Evolutionary conservation across 345 rosid species (phyloP), one percentile per base, ranked within the genome.

Genomic region (Rhodamnia rubescens): DNA sequence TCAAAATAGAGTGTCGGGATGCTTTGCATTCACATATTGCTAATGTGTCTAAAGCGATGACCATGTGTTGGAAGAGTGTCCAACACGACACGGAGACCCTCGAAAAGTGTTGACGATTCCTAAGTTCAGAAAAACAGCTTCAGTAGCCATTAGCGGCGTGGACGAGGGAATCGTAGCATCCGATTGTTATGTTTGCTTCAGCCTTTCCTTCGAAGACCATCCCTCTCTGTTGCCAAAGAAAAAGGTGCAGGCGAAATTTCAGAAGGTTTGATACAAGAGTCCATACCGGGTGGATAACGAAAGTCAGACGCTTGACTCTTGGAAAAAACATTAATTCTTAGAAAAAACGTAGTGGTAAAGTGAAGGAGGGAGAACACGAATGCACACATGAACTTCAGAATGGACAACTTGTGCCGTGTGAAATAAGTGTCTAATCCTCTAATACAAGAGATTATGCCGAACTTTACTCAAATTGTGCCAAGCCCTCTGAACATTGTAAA

Each of bases 81-180:
- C 1, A 5, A 42, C 44, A 42, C 44, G 7, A 42, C 44, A 42
- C 44, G 44, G 1, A 42, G 7, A 42, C 44, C 44, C 44, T 36
- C 40, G 7, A 42, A 42, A 6, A 42, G 44, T 42, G 44, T 42
- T 5, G 44, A 42, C 4, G 4, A 3, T 42, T 42, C 7, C 44
- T 4, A 42, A 4, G 44, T 42, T 42, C 44, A 42, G 44, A 42
- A 42, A 42, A 40, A 75, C 90, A n/a, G 98, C 98, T 54, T 90
- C 95, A 2, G 85, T 92, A 1, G 32, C 96, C 64, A 92, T 89
- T 32, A 91, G 53, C 20, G 92, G 92, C 91, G 86, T 93, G 93
- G 0, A 92, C 91, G 9, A 92, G 91, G 93, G 93, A 93, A 82
- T 92, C 93, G 85, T 95, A 92, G 22, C 95, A 93, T 74, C 92